Base-by-base conservation (phyloP, 2,329 filamentous ascomycete genomes). In the Bipolaris gigantea region DNA sequence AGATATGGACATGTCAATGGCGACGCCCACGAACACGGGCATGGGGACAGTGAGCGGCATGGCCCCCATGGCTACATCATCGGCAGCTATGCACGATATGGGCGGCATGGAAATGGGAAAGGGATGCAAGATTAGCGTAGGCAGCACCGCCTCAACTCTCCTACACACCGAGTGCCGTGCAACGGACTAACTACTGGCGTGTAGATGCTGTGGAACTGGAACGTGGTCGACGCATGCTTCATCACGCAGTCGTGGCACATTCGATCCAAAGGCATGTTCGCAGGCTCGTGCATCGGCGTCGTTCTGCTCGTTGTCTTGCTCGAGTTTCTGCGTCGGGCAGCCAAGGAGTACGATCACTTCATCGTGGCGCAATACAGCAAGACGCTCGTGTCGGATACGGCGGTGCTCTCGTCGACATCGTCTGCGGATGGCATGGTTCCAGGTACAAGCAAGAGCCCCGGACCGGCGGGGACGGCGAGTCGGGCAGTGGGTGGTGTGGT, bases 201-300 rank as follows among this genome's bases (percentile, higher is more conserved):
- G 10, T 39, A 70, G 66, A 92, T 92, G 89, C 77, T 90, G 44
- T 91, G 88, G 88, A 92, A 92, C 71, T 90, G 88, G 87, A 80
- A 89, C 71, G 89, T 86, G 1, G 77, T 89, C 66, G 85, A 89
- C 68, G 75, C 86, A 16, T 91, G 80, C 55, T 94, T 94, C 80
- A 81, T 94, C 68, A 76, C 88, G n/a, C 62, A 70, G 4, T 79
- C 81, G 27, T 95, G 90, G 90, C 86, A 85, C 65, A 83, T 92
- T 69, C 86, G 77, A 13, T 87, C 86, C 10, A 76, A 73, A 25
- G 86, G 83, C 70, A 88, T 88, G 81, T 94, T 95, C 68, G 90
- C 88, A 45, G 89, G 87, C 30, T 89, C 87, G 49, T 94, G 90
- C 77, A 88, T 96, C 68, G 89, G 89, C 51, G 86, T 92, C 32